Evolutionary conservation across 2,329 filamentous ascomycete genomes (phyloP), one percentile per base, ranked within the genome.

Genomic region (Chaetothyriales sp.): DNA sequence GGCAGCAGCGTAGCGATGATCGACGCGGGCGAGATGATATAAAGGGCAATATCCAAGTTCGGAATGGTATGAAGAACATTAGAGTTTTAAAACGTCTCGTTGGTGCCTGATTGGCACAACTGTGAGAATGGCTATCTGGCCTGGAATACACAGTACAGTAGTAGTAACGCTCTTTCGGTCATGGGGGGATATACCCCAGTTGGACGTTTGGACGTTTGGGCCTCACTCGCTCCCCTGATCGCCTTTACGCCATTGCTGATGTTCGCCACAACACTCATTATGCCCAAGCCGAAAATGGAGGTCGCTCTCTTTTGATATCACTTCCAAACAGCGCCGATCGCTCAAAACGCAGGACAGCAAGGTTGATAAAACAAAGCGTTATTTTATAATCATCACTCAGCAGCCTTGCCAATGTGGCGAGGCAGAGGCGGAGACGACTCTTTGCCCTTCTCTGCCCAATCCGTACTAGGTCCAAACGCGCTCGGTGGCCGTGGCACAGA

Each of bases 401-500:
- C 3, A 39, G 10, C 32, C 32, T 39, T 15, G 12, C 10, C 10
- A 4, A 15, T 39, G 10, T 39, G 10, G 15, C 12, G 32, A 15
- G 32, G 10, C 12, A 39, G 9, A 15, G 32, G 32, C 32, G 32
- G 9, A 39, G 10, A 39, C 15, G 32, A 39, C 5, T 10, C 4
- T 12, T 2, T 39, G 32, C 32, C 32, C 7, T 39, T 39, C 32
- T 39, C 10, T 15, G 32, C 32, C 32, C 32, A 39, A 15, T 39
- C 32, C 10, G 32, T 39, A 15, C 10, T 15, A 2, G 32, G 32
- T 39, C 32, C 32, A 39, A 39, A 39, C n/a, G 48, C 44, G 43
- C 59, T 66, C 12, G 70, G 70, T 9, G 70, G 66, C 46, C 69
- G 66, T 5, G 73, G 72, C 5, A 64, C 64, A 0, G 72, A 73